Evolutionary conservation across 2,329 filamentous ascomycete genomes (phyloP), one percentile per base, ranked within the genome.

Genomic region (Rhinocladiella similis): DNA sequence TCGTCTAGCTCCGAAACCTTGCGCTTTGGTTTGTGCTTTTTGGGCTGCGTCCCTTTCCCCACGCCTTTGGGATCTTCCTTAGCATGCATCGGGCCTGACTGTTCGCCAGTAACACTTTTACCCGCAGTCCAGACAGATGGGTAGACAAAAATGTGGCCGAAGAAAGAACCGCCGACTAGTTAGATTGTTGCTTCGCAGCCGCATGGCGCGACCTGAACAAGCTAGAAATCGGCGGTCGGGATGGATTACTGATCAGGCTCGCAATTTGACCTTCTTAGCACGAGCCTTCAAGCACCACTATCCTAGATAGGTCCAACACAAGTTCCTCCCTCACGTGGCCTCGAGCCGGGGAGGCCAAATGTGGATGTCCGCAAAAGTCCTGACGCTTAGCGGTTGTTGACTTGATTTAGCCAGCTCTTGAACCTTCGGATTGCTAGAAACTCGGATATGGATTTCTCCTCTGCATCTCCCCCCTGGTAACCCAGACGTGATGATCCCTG

Each of bases 1-100:
- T 46, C 42, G 42, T 46, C 42, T 46, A 46, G 42, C n/a, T 46
- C 42, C 42, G 42, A 46, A 46, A 46, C 42, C 42, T 20, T 46
- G 19, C n/a, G 42, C 19, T 46, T 46, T 46, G 42, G 42, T 22
- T 46, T 46, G 19, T 22, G 42, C 22, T 46, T 46, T 20, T 46
- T 46, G 42, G 42, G n/a, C 13, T 46, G n/a, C 22, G n/a, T 46
- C 42, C 19, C 42, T 46, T 16, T 20, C 42, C 16, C 20, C 42
- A 14, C 42, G 20, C 42, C 42, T 20, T 14, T 16, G 42, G 42
- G 22, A 18, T 20, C 42, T 18, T 46, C 22, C n/a, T 46, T 46
- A 20, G n/a, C n/a, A 46, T 46, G n/a, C 42, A 46, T 46, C 16
- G 42, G 13, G 42, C n/a, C 42, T 46, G 42, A 20, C 42, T 46